phyloP scores from a whole-genome alignment of 2,329 filamentous ascomycete species.

The Colletotrichum sp. region DNA sequence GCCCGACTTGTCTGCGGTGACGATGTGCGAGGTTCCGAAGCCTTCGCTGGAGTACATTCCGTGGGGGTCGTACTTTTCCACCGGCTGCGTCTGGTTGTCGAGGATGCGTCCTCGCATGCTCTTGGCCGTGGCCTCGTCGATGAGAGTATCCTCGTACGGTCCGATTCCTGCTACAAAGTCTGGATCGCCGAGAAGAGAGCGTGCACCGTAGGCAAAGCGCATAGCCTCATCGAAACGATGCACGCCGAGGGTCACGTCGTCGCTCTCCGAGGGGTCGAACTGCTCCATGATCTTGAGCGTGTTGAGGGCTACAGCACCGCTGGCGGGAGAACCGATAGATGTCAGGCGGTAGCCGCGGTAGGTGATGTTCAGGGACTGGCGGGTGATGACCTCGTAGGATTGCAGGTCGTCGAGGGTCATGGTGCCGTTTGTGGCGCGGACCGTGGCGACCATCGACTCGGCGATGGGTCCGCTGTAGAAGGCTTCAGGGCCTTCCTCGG shows the following conservation, averaged over 20 bases:
- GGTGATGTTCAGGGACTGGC: slow-evolving; percentile 67
- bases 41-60: slow-evolving; percentile 71
- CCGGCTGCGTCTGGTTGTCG: slow-evolving; percentile 73
- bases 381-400: slow-evolving; percentile 72
- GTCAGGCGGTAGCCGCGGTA: slow-evolving; percentile 77
- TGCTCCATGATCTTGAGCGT: slow-evolving; percentile 85
- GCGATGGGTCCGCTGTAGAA: slow-evolving; percentile 82
- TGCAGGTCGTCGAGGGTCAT: slow-evolving; percentile 82
- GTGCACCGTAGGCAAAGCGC: slow-evolving; percentile 84
- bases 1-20: slow-evolving; percentile 74
- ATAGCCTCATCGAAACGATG: slow-evolving; percentile 90
- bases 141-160: slow-evolving; percentile 70
- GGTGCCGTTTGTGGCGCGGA: slow-evolving; percentile 77
- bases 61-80: slow-evolving; percentile 75
- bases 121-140: slow-evolving; percentile 64
- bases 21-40: slow-evolving; percentile 77
- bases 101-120: slow-evolving; percentile 71
- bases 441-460: slow-evolving; percentile 71
- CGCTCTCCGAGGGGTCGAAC: slow-evolving; percentile 63
- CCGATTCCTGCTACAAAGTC: slow-evolving; percentile 69
- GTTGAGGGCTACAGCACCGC: slow-evolving; percentile 76
- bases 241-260: slow-evolving; percentile 68
- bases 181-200: slow-evolving; percentile 84
- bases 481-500: slow-evolving; percentile 71
- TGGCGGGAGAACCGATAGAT: slow-evolving; percentile 75